phyloP scores from a whole-genome alignment of 1,139 yeast species.

The Chernovozyma aurita region DNA sequence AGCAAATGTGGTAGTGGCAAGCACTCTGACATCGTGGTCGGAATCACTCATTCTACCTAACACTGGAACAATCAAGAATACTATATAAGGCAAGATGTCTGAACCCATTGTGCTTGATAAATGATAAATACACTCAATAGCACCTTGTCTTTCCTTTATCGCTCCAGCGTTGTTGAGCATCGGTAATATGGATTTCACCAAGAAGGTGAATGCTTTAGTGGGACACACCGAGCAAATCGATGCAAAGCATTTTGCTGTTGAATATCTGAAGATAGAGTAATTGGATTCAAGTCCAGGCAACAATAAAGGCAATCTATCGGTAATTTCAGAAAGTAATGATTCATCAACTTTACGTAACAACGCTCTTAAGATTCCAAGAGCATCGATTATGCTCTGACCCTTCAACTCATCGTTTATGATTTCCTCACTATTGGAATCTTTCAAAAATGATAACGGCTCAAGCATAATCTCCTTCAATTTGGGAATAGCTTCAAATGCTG shows the following conservation, averaged over 20 bases:
- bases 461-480: constrained; percentile 66
- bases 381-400: constrained; percentile 86
- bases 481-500: constrained; percentile 59
- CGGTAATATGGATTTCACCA: constrained; percentile 78
- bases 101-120: constrained; percentile 83
- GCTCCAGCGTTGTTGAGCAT: constrained; percentile 77
- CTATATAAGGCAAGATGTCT: constrained; percentile 87
- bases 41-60: constrained; percentile 98
- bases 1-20: constrained; percentile 96
- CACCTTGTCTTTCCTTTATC: constrained; percentile 83
- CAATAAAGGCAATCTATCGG: constrained; percentile 44
- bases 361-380: constrained; percentile 77
- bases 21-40: constrained; percentile 78
- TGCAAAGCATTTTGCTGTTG: constrained; percentile 88
- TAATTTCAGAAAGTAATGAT: constrained; percentile 46
- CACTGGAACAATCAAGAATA: constrained; percentile 91
- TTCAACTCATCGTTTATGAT: constrained; percentile 39
- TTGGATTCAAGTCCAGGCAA: constrained; percentile 63
- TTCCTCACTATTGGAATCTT: constrained; percentile 26
- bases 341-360: constrained; percentile 59
- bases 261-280: constrained; percentile 79
- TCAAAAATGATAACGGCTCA: constrained; percentile 48
- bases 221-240: constrained; percentile 74
- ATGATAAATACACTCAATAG: constrained; percentile 87
- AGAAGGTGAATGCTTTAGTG: constrained; percentile 66